Conservation (phyloP, 208 protist species). For the Trypanosoma boissoni region DNA sequence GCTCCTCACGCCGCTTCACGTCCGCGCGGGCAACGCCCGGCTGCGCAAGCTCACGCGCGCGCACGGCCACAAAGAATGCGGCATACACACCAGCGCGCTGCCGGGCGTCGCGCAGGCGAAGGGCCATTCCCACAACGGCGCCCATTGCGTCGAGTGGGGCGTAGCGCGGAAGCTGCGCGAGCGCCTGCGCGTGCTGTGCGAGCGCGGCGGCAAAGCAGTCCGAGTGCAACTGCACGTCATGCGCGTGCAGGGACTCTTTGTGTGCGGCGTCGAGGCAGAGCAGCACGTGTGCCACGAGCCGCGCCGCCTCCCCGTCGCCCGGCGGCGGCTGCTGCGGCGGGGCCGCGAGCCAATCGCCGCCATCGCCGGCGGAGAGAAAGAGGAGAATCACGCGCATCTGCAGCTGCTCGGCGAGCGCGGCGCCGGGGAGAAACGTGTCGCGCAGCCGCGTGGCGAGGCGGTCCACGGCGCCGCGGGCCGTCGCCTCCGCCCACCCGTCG, state of each 20-base stretch:
- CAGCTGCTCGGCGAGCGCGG: slow-evolving; percentile 52
- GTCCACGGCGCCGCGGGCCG: slow-evolving; percentile 33
- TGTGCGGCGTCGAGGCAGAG: slow-evolving; percentile 61
- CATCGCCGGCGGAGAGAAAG: slow-evolving; percentile 35
- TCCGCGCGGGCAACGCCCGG: slow-evolving; percentile 32
- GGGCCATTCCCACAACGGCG: slow-evolving; percentile 50
- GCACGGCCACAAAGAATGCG: slow-evolving; percentile 50
- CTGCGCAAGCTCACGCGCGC: slow-evolving; percentile 48
- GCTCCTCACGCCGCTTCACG: slow-evolving; percentile 61
- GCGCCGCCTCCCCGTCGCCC: slow-evolving; percentile 29
- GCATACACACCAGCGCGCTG: slow-evolving; percentile 69
- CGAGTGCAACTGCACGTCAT: slow-evolving; percentile 57
- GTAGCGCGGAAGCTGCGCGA: slow-evolving; percentile 56
- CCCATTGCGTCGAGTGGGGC: slow-evolving; percentile 44
- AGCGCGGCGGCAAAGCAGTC: slow-evolving; percentile 38
- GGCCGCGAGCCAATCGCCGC: slow-evolving; percentile 42
- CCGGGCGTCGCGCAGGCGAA: slow-evolving; percentile 35
- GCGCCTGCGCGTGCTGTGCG: slow-evolving; percentile 38
- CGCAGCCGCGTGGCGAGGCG: slow-evolving; percentile 42
- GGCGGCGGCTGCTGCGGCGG: slow-evolving; percentile 24
- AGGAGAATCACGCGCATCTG: slow-evolving; percentile 81
- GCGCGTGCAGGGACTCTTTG: slow-evolving; percentile 45
- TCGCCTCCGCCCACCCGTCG: slow-evolving; percentile 52
- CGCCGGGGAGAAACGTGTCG: slow-evolving; percentile 35
- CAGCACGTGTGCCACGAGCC: slow-evolving; percentile 60